Evolutionary conservation across 2,329 filamentous ascomycete species (phyloP), one percentile per base, ranked within the genome.

Genomic region (Aureobasidium sp.): DNA sequence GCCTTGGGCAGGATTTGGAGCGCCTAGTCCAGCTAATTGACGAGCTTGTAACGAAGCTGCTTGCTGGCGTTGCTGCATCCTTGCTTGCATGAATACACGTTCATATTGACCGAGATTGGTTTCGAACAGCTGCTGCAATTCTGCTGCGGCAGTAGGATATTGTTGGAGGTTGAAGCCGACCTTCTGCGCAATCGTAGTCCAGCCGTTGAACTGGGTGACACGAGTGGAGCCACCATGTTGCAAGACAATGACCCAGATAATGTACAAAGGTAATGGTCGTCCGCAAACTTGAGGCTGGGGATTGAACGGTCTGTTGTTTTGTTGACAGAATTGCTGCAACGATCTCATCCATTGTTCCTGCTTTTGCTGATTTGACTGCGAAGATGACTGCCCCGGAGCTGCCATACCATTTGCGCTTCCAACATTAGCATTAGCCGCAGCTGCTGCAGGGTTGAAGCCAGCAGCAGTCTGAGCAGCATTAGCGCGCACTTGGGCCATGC

Each of bases 101-200:
- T 97, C 92, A 66, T 96, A 97, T 36, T 86, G 83, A 29, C 83
- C 77, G 6, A 97, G 76, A 67, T 92, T 92, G 39, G 84, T 81
- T 68, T 92, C 87, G 73, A 94, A 96, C 7, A 90, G 81, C 32
- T 82, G 80, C 68, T 86, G 79, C 63, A 97, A 73, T 67, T 94
- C 86, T 63, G 84, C 82, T 2, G 85, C 81, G 0, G 89, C 90
- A 10, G 79, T 82, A 1, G 87, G 87, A 61, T 75, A 78, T 62
- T 78, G 75, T 20, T 72, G 72, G 53, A 72, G 72, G 12, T 71
- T 67, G 46, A 78, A 76, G n/a, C 74, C 72, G 66, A 80, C 68
- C 65, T 74, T 73, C 27, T 85, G 67, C 1, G 90, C 87, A 61
- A 97, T 80, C 55, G 85, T 82, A 1, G 81, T 79, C 94, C 94